Base-by-base conservation (phyloP, 331 rosid species). In the Acacia concinna region DNA sequence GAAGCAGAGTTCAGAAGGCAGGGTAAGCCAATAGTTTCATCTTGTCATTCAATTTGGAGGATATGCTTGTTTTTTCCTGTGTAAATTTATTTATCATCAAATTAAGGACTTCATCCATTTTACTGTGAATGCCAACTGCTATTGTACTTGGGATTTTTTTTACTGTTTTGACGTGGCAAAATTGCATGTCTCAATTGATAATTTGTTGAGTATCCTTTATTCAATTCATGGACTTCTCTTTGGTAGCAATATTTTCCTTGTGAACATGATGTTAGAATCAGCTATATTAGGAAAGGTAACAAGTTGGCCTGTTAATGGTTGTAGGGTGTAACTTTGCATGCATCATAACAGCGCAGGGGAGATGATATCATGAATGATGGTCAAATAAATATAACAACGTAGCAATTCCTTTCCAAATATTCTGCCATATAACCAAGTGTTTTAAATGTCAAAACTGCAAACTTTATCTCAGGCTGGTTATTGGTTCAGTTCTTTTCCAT, bases 1-100 rank as follows among this genome's bases (percentile, higher is more conserved):
- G 99, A 89, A 86, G 80, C 81, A 47, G 54, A 89, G 81, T 80
- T 87, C 94, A 2, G 93, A 93, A 88, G 98, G 96, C 73, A 87
- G 84, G 54, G 96, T 91, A 82, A 54, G 70, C 14, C 35, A 4
- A 28, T 38, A 37, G 54, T 37, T 59, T 25, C 68, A 31, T 34
- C 17, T 40, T 63, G 31, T 43, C 43, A 25, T 59, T 59, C 27
- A 41, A 32, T 46, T 3, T 35, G 15, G 65, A 21, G 44, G 43
- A 18, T 11, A 23, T 25, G 41, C 41, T 41, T 38, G 3, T 74
- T 38, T 7, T 40, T 27, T 59, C 8, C 14, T 17, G 68, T 38
- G 9, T 40, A 75, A 27, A 59, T 1, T 73, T 54, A 35, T 25
- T 52, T 12, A 35, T 23, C 37, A 57, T 37, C 14, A 23, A 35